Conservation (phyloP, 1,139 yeast species). For the Schizosaccharomyces versatilis region DNA sequence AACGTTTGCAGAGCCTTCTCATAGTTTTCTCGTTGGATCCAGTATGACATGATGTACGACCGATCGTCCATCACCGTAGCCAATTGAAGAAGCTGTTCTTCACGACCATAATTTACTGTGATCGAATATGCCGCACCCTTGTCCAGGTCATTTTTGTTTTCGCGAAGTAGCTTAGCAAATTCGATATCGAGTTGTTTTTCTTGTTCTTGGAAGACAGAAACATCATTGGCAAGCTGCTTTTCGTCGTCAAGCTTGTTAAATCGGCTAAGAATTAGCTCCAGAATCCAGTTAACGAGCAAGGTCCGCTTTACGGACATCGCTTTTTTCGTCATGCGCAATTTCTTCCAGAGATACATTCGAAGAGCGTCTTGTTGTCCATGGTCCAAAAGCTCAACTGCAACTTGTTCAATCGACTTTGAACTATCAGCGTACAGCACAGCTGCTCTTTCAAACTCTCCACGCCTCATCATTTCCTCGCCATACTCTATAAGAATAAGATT, state of each 20-base stretch:
- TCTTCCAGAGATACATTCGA: constrained; percentile 33
- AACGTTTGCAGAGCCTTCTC: constrained; percentile 41
- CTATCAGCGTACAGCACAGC: constrained; percentile 43
- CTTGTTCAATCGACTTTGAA: constrained; percentile 47
- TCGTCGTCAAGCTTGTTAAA: constrained; percentile 28
- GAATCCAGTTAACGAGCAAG: constrained; percentile 62
- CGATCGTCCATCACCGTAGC: constrained; percentile 52
- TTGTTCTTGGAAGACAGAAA: constrained; percentile 6
- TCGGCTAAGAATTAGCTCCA: constrained; percentile 39
- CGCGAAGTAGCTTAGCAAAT: constrained; percentile 32
- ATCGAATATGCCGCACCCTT: constrained; percentile 50
- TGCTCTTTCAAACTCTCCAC: constrained; percentile 26
- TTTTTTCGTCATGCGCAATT: constrained; percentile 21
- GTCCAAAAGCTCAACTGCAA: constrained; percentile 42
- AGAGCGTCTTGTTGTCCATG: constrained; percentile 25
- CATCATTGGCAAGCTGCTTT: constrained; percentile 3
- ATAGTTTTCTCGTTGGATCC: constrained; percentile 56
- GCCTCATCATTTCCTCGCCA: constrained; percentile 33
- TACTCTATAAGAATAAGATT: constrained; percentile 41
- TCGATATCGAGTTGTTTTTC: constrained; percentile 16
- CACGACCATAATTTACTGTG: constrained; percentile 41
- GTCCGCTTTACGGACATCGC: constrained; percentile 28
- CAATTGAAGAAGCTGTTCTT: constrained; percentile 39
- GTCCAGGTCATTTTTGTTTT: constrained; percentile 33
- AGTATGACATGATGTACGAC: constrained; percentile 43